A percentile compares a stretch with the other conserved stretches of the same genome.
Conservation (phyloP, 2,329 filamentous ascomycete genomes). For the Claviceps spartinae region DNA sequence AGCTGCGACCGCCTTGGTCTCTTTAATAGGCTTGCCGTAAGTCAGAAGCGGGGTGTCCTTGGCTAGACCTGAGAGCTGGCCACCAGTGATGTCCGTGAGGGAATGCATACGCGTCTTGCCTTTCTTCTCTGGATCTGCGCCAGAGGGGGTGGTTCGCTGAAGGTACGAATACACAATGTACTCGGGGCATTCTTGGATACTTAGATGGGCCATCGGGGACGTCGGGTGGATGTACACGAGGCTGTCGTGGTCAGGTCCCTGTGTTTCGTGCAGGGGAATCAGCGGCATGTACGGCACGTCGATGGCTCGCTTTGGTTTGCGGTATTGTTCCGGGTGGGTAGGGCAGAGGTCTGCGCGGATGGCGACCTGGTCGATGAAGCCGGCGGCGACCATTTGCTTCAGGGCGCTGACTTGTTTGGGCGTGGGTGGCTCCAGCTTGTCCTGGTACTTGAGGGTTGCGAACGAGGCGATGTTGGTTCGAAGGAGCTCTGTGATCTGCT, state of each 20-base stretch:
- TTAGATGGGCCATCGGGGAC: slow-evolving; percentile 61
- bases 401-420: slow-evolving; percentile 62
- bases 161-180: slow-evolving; percentile 83
- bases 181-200: slow-evolving; percentile 61
- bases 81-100: slow-evolving; percentile 63
- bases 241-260: slow-evolving; percentile 36
- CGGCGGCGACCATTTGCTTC: slow-evolving; percentile 82
- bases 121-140: slow-evolving; percentile 38
- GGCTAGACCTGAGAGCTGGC: slow-evolving; percentile 64
- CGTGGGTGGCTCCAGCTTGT: slow-evolving; percentile 44
- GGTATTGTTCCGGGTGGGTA: slow-evolving; percentile 48
- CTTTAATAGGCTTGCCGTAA: slow-evolving; percentile 85
- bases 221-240: slow-evolving; percentile 81
- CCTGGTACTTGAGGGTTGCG: slow-evolving; percentile 40
- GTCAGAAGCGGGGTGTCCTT: slow-evolving; percentile 73
- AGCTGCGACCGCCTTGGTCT: slow-evolving; percentile 39
- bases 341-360: slow-evolving; percentile 82
- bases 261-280: slow-evolving; percentile 44
- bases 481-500: slow-evolving; percentile 72
- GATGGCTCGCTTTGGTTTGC: slow-evolving; percentile 71
- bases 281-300: slow-evolving; percentile 87
- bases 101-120: slow-evolving; percentile 78
- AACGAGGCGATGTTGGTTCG: slow-evolving; percentile 58
- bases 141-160: slow-evolving; percentile 47
- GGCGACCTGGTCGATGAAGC: slow-evolving; percentile 88